Percentiles rank a stretch among this genome's conserved stretches.
Evolutionary conservation across 1,284 basidiomycete genomes (phyloP).

Genomic region (Apiotrichum gracile): DNA sequence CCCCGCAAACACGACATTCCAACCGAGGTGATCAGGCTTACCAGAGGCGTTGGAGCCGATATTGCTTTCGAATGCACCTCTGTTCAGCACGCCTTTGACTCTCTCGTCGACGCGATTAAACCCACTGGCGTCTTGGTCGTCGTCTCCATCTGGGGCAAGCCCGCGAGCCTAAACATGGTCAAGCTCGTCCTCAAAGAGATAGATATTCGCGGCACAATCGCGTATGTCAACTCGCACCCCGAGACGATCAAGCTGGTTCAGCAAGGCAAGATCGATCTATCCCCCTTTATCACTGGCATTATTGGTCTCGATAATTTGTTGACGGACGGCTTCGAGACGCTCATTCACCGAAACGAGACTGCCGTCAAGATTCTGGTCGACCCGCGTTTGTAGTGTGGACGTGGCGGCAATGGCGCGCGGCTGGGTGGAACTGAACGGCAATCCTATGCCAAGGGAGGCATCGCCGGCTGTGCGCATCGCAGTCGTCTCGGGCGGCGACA

Average conservation of each 20-base stretch:
- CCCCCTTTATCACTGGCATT: conserved; percentile 15
- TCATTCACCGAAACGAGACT: conserved; percentile 17
- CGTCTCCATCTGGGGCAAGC: conserved; percentile 12
- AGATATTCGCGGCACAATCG: conserved; percentile 14
- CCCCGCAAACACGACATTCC: conserved; percentile 7
- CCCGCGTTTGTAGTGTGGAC: background rate
- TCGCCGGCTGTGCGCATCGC: too few relatives aligned
- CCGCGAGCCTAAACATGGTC: conserved; percentile 7
- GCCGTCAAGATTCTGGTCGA: conserved; percentile 21
- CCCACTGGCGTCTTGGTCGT: conserved; percentile 13
- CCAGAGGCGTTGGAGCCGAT: conserved; percentile 10
- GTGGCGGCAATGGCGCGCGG: too few relatives aligned
- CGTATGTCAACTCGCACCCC: conserved; percentile 13
- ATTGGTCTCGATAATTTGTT: conserved; percentile 16
- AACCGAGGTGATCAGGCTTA: background rate
- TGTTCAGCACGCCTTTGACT: conserved; percentile 13
- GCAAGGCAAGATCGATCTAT: conserved; percentile 13
- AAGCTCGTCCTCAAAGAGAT: conserved; percentile 17
- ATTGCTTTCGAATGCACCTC: conserved; percentile 17
- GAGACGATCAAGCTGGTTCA: conserved; percentile 13
- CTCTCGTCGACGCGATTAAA: conserved; percentile 10
- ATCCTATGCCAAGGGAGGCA: too few relatives aligned
- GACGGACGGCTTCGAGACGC: conserved; percentile 11
- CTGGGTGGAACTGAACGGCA: too few relatives aligned
- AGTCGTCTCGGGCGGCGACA: too few relatives aligned